phyloP scores from a whole-genome alignment of 129 eudicot genomes.

The Deinandra increscens region DNA sequence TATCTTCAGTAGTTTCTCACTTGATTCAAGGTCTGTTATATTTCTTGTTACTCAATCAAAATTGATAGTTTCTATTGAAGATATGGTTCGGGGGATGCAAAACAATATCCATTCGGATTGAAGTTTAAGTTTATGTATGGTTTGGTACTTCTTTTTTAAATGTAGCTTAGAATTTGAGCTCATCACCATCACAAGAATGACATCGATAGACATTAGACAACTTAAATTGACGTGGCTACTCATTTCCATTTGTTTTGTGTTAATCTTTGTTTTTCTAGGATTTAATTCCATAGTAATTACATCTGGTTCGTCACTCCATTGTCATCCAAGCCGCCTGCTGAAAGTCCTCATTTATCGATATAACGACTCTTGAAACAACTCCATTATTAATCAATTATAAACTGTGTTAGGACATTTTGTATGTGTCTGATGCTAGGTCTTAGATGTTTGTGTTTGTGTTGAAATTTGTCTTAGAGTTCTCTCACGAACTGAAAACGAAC shows the following conservation, averaged over 20 bases:
- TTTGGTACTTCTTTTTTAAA: too few species aligned
- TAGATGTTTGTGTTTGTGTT: too few species aligned
- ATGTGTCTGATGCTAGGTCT: too few species aligned
- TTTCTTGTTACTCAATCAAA: neutral
- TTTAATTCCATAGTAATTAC: constrained; percentile 11
- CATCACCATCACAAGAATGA: neutral
- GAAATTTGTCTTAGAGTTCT: too few species aligned
- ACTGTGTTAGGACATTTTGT: too few species aligned
- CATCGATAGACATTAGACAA: neutral
- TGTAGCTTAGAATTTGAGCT: neutral
- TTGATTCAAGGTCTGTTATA: constrained; percentile 62
- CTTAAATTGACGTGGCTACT: neutral
- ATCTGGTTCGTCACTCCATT: constrained; percentile 15
- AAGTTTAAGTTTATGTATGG: too few species aligned
- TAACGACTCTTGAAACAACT: neutral
- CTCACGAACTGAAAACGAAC: too few species aligned
- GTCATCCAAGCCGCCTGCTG: constrained; percentile 14
- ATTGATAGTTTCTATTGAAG: neutral
- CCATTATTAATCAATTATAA: too few species aligned
- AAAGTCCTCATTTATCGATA: neutral
- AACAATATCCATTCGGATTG: too few species aligned
- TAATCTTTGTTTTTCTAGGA: neutral
- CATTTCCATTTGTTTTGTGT: neutral
- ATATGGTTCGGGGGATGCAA: too few species aligned
- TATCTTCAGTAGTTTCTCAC: too few species aligned